Conservation (phyloP, 2,329 filamentous ascomycete species). For the Fusarium sp. region DNA sequence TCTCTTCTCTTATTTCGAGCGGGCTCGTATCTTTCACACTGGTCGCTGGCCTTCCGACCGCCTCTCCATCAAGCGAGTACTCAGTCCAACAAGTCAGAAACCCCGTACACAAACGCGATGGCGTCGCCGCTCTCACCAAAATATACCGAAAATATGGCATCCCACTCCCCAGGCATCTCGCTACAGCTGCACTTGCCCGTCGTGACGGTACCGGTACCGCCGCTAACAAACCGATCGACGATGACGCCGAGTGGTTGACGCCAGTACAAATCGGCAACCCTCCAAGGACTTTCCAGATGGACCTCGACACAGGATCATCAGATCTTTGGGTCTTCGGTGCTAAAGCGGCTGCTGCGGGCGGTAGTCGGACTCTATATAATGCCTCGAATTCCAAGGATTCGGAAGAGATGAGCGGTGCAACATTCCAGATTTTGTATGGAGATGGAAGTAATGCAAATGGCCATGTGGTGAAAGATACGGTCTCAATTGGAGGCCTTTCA, state of each 20-base stretch:
- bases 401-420: conserved; percentile 53
- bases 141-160: conserved; percentile 57
- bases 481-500: conserved; percentile 60
- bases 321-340: conserved; percentile 66
- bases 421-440: conserved; percentile 62
- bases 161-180: conserved; percentile 48
- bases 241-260: conserved; percentile 57
- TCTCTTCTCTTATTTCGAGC: conserved; percentile 29
- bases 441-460: conserved; percentile 61
- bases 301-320: conserved; percentile 64
- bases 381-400: conserved; percentile 58
- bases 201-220: conserved; percentile 50
- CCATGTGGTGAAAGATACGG: conserved; percentile 60
- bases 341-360: conserved; percentile 56
- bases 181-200: conserved; percentile 44
- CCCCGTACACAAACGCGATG: conserved; percentile 52
- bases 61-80: not conserved
- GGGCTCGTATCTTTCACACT: conserved; percentile 21
- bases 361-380: conserved; percentile 58
- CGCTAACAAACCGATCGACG: conserved; percentile 48
- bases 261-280: conserved; percentile 61
- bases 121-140: conserved; percentile 53
- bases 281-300: conserved; percentile 59
- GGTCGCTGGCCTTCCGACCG: conserved; percentile 27
- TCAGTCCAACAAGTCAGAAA: conserved; percentile 58